Conservation (phyloP, 768 basidiomycete species). For the Xanthoconium purpureum region DNA sequence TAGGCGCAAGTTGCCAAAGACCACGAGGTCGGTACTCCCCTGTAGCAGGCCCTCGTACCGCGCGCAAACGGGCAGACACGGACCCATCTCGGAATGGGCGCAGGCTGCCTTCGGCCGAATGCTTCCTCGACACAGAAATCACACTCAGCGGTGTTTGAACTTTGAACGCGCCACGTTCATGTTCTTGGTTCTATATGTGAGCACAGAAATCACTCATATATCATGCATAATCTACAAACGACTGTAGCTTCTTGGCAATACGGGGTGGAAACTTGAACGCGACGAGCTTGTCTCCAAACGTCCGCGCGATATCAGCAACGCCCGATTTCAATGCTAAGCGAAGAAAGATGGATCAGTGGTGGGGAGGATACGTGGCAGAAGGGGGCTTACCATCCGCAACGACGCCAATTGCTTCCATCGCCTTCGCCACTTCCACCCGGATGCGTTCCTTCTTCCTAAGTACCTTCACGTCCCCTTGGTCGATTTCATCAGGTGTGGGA, state of each 20-base stretch:
- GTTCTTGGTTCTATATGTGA: too few species aligned
- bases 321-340: conserved; percentile 57
- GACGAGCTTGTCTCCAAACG: conserved; percentile 69
- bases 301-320: conserved; percentile 60
- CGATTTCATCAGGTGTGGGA: conserved; percentile 35
- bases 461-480: conserved; percentile 30
- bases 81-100: too few species aligned
- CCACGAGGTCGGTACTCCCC: too few species aligned
- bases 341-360: neutral
- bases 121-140: too few species aligned
- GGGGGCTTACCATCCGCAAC: conserved; percentile 54
- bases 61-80: too few species aligned
- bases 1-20: too few species aligned
- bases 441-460: conserved; percentile 37
- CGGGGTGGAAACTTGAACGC: conserved; percentile 79
- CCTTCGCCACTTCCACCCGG: conserved; percentile 51
- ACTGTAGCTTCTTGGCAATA: conserved; percentile 64
- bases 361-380: neutral
- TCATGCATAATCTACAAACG: conserved; percentile 60
- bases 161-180: too few species aligned
- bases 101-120: too few species aligned
- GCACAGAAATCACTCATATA: neutral
- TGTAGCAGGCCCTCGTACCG: too few species aligned
- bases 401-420: conserved; percentile 50
- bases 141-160: too few species aligned